Evolutionary conservation across 2,329 filamentous ascomycete species (phyloP), one percentile per base, ranked within the genome.

Genomic region (Hortaea werneckii): DNA sequence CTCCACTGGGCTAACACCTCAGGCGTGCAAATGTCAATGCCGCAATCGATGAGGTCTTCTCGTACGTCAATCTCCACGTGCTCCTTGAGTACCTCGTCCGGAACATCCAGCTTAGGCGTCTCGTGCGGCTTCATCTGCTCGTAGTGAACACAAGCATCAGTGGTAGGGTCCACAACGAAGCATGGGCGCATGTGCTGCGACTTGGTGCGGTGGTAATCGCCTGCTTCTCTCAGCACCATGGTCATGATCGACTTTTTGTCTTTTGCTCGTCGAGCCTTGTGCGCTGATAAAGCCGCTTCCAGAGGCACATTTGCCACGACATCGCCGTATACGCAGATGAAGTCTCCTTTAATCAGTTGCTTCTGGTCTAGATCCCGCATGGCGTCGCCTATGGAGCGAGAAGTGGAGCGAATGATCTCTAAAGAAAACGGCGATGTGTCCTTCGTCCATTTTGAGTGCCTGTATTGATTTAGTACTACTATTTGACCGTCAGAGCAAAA

Each of bases 181-280:
- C 92, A 77, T 0, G 89, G 87, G 4, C 81, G 83, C 52, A 85
- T 77, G 28, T 79, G 81, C 47, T 83, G 80, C 1, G 80, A 75
- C 65, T 90, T 90, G 28, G 87, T 88, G 44, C 86, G 75, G 67
- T 95, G 87, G 41, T 73, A 73, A 5, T 76, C 69, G 40, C 86
- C 87, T 6, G 82, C 85, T 62, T 89, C 83, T 40, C 87, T 78
- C 48, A 96, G 70, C 9, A 98, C 79, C 76, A 95, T 85, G 3
- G 92, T 98, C 92, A 98, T 96, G 67, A 95, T 95, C 34, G 90
- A 88, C 63, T 94, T 90, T 59, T 92, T 90, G 69, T 94, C 87
- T 44, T 82, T 80, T 60, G 83, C 78, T 49, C 88, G 80, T 48
- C 92, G 82, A 45, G 82, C 82, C 50, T 86, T 80, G 65, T 98